Evolutionary conservation across 1,139 yeast genomes (phyloP).

Genomic region (Yamadazyma epiphylla): DNA sequence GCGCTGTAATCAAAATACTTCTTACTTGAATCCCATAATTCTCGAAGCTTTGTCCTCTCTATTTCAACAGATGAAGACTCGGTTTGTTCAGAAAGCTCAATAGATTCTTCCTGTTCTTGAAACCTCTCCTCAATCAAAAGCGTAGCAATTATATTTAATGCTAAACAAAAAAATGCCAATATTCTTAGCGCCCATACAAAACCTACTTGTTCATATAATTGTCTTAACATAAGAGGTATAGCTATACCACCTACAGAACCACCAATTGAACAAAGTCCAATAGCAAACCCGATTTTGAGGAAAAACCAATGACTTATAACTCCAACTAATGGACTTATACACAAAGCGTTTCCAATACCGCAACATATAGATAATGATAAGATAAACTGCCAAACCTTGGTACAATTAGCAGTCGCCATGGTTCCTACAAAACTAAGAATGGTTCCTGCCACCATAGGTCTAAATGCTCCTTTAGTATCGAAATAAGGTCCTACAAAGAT

Average conservation of each 20-base stretch:
- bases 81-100: background rate
- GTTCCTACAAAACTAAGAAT: constrained; percentile 43
- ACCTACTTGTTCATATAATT: constrained; percentile 50
- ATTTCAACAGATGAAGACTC: background rate
- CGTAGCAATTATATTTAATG: constrained; percentile 35
- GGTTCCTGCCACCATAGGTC: constrained; percentile 42
- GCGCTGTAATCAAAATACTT: constrained; percentile 22
- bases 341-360: constrained; percentile 55
- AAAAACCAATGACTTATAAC: constrained; percentile 59
- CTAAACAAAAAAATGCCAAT: constrained; percentile 46
- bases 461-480: constrained; percentile 46
- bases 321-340: constrained; percentile 55
- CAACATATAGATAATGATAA: constrained; percentile 43
- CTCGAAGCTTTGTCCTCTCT: too few species aligned
- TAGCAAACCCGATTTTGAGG: constrained; percentile 49
- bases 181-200: constrained; percentile 61
- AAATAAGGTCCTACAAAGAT: constrained; percentile 44
- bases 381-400: constrained; percentile 50
- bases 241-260: constrained; percentile 63
- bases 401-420: constrained; percentile 49
- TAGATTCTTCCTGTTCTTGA: constrained; percentile 3
- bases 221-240: constrained; percentile 57
- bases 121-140: constrained; percentile 48
- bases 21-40: constrained; percentile 9
- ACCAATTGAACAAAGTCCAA: constrained; percentile 58